Conservation (phyloP, 257 asterid species). For the Rhazya stricta region DNA sequence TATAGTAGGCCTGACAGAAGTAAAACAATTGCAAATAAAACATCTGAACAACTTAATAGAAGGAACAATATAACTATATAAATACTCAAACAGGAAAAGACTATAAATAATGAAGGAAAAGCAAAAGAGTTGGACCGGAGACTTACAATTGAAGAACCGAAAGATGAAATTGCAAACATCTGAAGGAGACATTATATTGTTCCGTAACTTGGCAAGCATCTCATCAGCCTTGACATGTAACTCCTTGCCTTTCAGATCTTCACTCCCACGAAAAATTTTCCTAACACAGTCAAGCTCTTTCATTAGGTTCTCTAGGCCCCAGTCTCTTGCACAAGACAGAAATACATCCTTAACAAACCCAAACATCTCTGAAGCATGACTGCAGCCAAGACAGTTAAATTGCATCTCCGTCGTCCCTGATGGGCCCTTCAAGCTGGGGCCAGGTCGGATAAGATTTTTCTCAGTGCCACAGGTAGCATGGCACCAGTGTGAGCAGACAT, state of each 20-base stretch:
- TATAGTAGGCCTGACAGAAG: not conserved
- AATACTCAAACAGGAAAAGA: not conserved
- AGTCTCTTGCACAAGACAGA: conserved; percentile 61
- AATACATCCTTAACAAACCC: conserved; percentile 87
- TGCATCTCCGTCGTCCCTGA: conserved; percentile 77
- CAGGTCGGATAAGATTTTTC: conserved; percentile 66
- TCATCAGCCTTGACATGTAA: conserved; percentile 64
- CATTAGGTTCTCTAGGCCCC: conserved; percentile 55
- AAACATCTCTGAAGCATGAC: conserved; percentile 84
- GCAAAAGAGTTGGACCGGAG: conserved; percentile 17
- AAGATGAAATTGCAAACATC: conserved; percentile 61
- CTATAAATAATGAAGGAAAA: not conserved
- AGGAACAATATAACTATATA: not conserved
- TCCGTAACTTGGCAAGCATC: conserved; percentile 51
- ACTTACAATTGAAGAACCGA: conserved; percentile 81
- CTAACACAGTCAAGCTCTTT: conserved; percentile 82
- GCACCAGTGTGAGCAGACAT: conserved; percentile 84
- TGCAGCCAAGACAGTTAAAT: conserved; percentile 79
- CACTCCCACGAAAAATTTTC: conserved; percentile 60
- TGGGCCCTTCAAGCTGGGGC: conserved; percentile 57
- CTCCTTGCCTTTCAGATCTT: conserved; percentile 77
- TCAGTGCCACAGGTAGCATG: conserved; percentile 79
- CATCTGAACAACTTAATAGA: not conserved
- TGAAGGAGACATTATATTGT: conserved; percentile 56
- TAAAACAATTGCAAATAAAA: not conserved